These are phyloP conservation scores for Trichopus zeylanicus DNA, from an alignment of 116 monocot genomes.

Conservation along the genomic window DNA sequence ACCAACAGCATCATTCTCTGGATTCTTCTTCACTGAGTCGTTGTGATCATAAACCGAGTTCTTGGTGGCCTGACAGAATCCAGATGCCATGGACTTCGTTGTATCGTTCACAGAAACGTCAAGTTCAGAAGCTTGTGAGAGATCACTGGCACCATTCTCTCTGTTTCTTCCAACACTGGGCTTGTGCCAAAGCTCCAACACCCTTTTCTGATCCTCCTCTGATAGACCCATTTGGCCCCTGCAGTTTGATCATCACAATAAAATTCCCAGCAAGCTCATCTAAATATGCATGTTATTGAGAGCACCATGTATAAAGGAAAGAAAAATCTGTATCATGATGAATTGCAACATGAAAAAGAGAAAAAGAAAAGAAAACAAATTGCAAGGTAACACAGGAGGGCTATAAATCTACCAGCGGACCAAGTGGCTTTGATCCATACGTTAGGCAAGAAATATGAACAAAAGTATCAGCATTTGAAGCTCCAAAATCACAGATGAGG, in stretches of 20 bases:
- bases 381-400: too few species aligned
- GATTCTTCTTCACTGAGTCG: slow-evolving; percentile 23
- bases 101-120: slow-evolving; percentile 2
- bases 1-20: background rate
- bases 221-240: slow-evolving; percentile 72
- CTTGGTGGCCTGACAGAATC: slow-evolving; percentile 45
- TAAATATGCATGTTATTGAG: background rate
- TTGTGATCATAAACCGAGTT: slow-evolving; percentile 55
- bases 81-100: background rate
- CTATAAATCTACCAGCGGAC: too few species aligned
- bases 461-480: too few species aligned
- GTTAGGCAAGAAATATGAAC: too few species aligned
- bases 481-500: too few species aligned
- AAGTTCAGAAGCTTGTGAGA: slow-evolving; percentile 5
- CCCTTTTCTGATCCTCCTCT: slow-evolving; percentile 49
- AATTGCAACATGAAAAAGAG: too few species aligned
- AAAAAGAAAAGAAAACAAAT: too few species aligned
- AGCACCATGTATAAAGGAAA: background rate
- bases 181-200: slow-evolving; percentile 23
- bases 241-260: background rate
- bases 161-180: slow-evolving; percentile 4
- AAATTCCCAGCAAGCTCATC: background rate
- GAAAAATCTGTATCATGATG: too few species aligned
- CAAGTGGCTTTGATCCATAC: too few species aligned
- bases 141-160: slow-evolving; percentile 8